Evolutionary conservation across 495 filamentous ascomycete genomes (phyloP), one percentile per base, ranked within the genome.

Genomic region (Daldinia grandis): DNA sequence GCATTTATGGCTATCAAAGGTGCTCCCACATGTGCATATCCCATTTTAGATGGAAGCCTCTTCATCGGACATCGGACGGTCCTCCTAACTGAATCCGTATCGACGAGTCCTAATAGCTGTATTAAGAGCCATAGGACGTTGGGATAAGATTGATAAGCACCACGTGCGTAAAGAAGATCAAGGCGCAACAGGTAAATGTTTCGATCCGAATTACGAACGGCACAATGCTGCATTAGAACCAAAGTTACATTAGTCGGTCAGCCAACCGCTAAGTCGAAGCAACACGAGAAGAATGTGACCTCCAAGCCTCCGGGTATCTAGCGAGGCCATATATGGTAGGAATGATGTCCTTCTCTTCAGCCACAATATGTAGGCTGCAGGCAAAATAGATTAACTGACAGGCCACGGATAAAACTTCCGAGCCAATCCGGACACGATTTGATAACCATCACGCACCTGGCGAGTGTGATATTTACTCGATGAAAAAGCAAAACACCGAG

Each of bases 91-190:
- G 53, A 72, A 64, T 62, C 56, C 33, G 35, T 58, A 68, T 62
- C 51, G 61, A 69, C n/a, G 21, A 47, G 50, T 38, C 57, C 70
- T 66, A 54, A 62, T 62, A 55, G 42, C 57, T 64, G 56, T 62
- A 62, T 59, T 54, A 66, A 66, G 68, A 24, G 49, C 33, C 57
- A 69, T 73, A 65, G 53, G 70, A 73, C 65, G 70, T 73, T 69
- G 61, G 65, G 70, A 65, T 73, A 73, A 73, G 70, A 73, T 69
- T 73, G 65, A 65, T 69, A 73, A 65, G 70, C 70, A 73, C 65
- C 70, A 73, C 70, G 70, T 73, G 70, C 70, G 49, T 21, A 53
- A 53, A 58, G 62, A 66, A 62, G 53, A 37, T 62, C 49, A 28
- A 53, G 33, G 31, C n/a, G 44, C 54, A 50, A 58, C 58, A 55